Evolutionary conservation across 2,329 filamentous ascomycete genomes (phyloP), one percentile per base, ranked within the genome.

Genomic region (Mycosphaerella sp.): DNA sequence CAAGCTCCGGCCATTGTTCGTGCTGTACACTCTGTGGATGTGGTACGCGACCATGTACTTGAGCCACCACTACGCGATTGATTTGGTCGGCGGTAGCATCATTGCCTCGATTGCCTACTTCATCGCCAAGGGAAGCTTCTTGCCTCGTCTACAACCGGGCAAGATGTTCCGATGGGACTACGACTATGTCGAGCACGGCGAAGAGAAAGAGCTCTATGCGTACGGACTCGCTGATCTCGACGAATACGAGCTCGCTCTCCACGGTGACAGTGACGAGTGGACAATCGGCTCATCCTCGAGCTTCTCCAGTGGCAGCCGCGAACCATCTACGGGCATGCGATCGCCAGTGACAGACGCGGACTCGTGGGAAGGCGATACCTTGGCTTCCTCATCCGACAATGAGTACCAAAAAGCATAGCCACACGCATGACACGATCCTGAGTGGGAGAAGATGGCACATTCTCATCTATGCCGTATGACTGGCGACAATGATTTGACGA

Each of bases 31-130:
- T 40, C 79, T 86, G 66, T 96, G 91, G 91, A 84, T 96, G 64
- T 96, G 89, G 87, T 97, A 91, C 89, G 87, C 90, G 10, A 97
- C 91, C 61, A 95, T 97, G 89, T 96, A 97, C 67, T 80, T 97
- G 46, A 94, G 88, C 64, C 91, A 97, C 71, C 91, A 97, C 73
- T 97, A 97, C 68, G 91, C 90, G 28, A 86, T 97, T 36, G 91
- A 97, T 69, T 77, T 97, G 44, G 88, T 96, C 21, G 88, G 81
- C 32, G 91, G 91, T 60, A 89, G 85, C 67, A 75, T 95, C 44
- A 57, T 56, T 44, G 63, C 59, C 66, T 70, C 73, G 53, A 75
- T 86, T 44, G 82, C 86, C 52, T 97, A 88, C 76, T 95, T 91
- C 72, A 81, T 89, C 55, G 81, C 86, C 50, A 87, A 87, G 66